Conservation (phyloP, 2,329 filamentous ascomycete species). For the Fusarium hostae region DNA sequence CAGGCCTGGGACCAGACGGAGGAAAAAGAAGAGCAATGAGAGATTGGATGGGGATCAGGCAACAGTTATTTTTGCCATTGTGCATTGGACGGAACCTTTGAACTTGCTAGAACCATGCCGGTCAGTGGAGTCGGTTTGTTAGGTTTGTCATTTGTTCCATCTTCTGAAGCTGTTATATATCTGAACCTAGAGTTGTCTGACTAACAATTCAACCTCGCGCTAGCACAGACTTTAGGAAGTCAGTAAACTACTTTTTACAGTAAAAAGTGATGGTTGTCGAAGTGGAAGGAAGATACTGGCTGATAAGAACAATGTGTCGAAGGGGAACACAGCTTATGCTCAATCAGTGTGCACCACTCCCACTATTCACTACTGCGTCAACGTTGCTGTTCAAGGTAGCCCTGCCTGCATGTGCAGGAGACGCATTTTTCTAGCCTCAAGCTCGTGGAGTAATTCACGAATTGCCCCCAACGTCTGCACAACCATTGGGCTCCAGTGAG, state of each 20-base stretch:
- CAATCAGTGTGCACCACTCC: not conserved
- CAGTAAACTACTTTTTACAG: not conserved
- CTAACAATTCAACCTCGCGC: slow-evolving; percentile 1
- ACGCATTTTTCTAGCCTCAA: slow-evolving; percentile 5
- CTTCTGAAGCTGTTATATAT: not conserved
- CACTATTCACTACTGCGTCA: not conserved
- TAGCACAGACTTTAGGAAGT: not conserved
- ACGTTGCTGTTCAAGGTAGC: slow-evolving; percentile 2
- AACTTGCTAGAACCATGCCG: not conserved
- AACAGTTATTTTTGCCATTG: slow-evolving; percentile 3
- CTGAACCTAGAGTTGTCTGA: not conserved
- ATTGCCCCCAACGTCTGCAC: not conserved
- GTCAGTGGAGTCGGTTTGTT: not conserved
- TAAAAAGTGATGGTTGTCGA: not conserved
- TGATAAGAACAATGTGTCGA: not conserved
- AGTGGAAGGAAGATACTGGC: not conserved
- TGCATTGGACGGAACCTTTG: slow-evolving; percentile 14
- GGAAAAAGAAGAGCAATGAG: not conserved
- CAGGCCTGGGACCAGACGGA: slow-evolving; percentile 7
- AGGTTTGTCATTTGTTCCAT: not conserved
- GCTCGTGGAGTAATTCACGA: not conserved
- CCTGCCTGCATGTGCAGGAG: slow-evolving; percentile 11
- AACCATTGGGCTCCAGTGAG: slow-evolving; percentile 3
- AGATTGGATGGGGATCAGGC: not conserved
- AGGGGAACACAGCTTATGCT: not conserved